These are phyloP conservation scores for Penicillium bovifimosum DNA, from an alignment of 495 filamentous ascomycete species.

Conservation along the genomic window DNA sequence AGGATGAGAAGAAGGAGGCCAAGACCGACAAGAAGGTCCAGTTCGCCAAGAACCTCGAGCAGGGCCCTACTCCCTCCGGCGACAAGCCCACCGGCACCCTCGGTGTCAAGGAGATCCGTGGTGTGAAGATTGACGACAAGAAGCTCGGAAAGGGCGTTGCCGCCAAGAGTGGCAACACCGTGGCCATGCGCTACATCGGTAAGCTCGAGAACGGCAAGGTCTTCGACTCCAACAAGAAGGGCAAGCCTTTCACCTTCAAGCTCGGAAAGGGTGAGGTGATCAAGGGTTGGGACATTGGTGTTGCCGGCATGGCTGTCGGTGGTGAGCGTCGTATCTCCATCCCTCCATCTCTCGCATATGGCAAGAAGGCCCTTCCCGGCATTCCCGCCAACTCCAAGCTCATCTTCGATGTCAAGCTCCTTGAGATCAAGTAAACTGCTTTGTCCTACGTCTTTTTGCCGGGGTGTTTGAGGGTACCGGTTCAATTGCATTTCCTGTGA, in stretches of 20 bases:
- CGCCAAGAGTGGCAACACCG: constrained; percentile 78
- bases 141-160: constrained; percentile 77
- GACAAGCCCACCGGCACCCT: constrained; percentile 53
- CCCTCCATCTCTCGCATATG: constrained; percentile 80
- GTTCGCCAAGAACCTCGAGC: constrained; percentile 97
- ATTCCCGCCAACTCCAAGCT: constrained; percentile 89
- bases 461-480: constrained; percentile 33
- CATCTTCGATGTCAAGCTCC: constrained; percentile 86
- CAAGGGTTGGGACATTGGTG: constrained; percentile 95
- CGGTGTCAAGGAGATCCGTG: constrained; percentile 72
- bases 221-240: constrained; percentile 97
- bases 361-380: constrained; percentile 66
- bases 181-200: constrained; percentile 95
- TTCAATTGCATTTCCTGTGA: constrained; percentile 35
- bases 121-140: constrained; percentile 90
- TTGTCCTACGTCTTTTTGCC: constrained; percentile 18
- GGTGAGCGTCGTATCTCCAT: constrained; percentile 89
- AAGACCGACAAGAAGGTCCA: constrained; percentile 88
- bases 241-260: constrained; percentile 92
- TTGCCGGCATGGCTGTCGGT: constrained; percentile 85
- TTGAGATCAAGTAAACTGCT: constrained; percentile 55
- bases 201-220: constrained; percentile 88
- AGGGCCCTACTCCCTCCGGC: constrained; percentile 74
- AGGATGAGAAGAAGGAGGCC: constrained; percentile 46
- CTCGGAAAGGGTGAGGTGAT: constrained; percentile 92